A percentile compares a stretch with the other conserved stretches of the same genome.
phyloP scores from a whole-genome alignment of 768 basidiomycete species.

The Hysterangium stoloniferum region DNA sequence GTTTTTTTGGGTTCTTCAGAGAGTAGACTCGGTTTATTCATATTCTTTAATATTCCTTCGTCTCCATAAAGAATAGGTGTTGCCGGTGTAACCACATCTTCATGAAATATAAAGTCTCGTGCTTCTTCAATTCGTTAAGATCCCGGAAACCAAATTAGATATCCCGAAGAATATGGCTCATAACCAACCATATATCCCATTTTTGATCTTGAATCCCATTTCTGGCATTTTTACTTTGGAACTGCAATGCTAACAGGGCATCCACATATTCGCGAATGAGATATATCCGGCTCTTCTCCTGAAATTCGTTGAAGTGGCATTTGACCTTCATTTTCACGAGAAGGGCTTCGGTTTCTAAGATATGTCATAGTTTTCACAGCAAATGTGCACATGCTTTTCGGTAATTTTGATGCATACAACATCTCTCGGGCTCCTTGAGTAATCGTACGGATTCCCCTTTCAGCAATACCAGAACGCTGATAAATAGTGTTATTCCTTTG shows the following conservation, averaged over 20 bases:
- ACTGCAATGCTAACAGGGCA: conserved; percentile 1
- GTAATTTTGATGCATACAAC: background rate
- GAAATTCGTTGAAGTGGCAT: background rate
- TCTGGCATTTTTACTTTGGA: background rate
- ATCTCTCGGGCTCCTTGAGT: background rate
- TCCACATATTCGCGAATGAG: background rate
- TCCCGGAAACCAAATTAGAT: background rate
- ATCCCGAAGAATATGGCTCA: background rate
- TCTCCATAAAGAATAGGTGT: background rate
- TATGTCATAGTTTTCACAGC: background rate
- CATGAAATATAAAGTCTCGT: background rate
- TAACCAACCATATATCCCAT: conserved; percentile 4
- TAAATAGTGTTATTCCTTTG: background rate
- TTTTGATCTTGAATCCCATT: background rate
- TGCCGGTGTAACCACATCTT: background rate
- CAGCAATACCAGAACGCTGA: background rate
- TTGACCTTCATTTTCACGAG: background rate
- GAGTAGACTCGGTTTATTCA: background rate
- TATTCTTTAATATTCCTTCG: background rate
- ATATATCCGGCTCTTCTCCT: background rate
- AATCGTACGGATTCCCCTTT: background rate
- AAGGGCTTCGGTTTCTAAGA: background rate
- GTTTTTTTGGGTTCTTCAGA: background rate
- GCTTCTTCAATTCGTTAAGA: background rate
- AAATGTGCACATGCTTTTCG: background rate